These are phyloP conservation scores for Breynia disticha DNA, from an alignment of 441 rosid species.

Conservation along the genomic window DNA sequence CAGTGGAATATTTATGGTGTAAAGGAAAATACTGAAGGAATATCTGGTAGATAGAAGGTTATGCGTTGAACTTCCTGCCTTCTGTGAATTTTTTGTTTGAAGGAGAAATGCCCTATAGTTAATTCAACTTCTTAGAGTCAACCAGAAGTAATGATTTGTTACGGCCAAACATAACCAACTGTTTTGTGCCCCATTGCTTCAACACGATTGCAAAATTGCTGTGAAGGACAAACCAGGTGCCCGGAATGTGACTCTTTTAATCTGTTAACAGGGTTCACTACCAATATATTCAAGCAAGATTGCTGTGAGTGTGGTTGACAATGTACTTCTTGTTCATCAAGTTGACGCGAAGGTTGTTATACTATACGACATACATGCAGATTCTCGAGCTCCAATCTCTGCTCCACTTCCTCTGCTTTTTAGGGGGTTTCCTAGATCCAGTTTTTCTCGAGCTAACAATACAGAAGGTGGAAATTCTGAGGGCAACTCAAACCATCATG, in stretches of 20 bases:
- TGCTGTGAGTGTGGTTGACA: constrained; percentile 82
- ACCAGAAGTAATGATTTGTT: too few relatives aligned
- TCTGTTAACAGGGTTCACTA: constrained; percentile 70
- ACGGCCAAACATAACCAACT: too few relatives aligned
- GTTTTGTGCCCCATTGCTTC: too few relatives aligned
- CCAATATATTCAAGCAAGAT: constrained; percentile 88
- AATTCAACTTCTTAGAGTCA: too few relatives aligned
- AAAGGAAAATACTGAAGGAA: neutral
- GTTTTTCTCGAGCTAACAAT: constrained; percentile 29
- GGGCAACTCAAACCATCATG: constrained; percentile 39
- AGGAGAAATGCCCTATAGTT: neutral
- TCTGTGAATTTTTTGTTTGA: neutral
- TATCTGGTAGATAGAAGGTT: neutral
- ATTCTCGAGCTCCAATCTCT: constrained; percentile 93
- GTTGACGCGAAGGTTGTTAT: constrained; percentile 91
- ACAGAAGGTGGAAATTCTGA: constrained; percentile 51
- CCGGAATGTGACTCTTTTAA: neutral
- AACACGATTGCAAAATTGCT: too few relatives aligned
- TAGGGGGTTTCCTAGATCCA: constrained; percentile 63
- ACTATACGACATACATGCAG: constrained; percentile 77
- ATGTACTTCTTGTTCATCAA: constrained; percentile 93
- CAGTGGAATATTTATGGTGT: neutral
- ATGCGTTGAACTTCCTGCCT: constrained; percentile 1
- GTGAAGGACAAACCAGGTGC: neutral
- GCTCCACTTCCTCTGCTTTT: constrained; percentile 91